Conservation (phyloP, 1,284 basidiomycete genomes). For the Cronartium quercuum region DNA sequence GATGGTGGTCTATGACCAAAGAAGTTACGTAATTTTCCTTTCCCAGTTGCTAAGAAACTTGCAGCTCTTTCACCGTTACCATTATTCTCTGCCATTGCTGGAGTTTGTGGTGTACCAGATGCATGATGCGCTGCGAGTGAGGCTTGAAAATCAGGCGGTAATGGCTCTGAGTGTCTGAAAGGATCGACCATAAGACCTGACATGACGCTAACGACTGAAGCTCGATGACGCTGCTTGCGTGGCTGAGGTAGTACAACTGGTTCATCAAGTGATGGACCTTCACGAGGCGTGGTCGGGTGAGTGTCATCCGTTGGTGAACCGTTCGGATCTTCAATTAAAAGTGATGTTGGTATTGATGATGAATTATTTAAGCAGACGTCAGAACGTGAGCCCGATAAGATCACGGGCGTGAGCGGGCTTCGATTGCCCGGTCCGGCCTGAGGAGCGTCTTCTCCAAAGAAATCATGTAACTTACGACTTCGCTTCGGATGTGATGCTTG, state of each 20-base stretch:
- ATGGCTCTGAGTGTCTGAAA: constrained; percentile 48
- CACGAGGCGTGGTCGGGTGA: constrained; percentile 32
- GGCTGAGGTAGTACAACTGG: constrained; percentile 11
- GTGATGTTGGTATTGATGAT: constrained; percentile 38
- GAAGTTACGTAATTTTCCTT: constrained; percentile 75
- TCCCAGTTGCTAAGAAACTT: constrained; percentile 39
- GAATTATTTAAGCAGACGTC: background rate
- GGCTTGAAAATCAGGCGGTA: constrained; percentile 36
- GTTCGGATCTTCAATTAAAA: constrained; percentile 44
- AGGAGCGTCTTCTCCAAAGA: constrained; percentile 57
- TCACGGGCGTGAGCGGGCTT: constrained; percentile 6
- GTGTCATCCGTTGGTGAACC: constrained; percentile 46
- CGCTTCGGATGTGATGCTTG: constrained; percentile 40
- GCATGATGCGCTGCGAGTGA: constrained; percentile 13
- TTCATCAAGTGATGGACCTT: constrained; percentile 41
- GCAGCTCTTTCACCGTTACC: constrained; percentile 19
- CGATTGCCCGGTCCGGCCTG: background rate
- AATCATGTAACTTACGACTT: constrained; percentile 53
- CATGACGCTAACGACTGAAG: constrained; percentile 87
- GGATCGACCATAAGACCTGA: constrained; percentile 66
- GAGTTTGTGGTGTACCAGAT: background rate
- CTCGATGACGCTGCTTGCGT: constrained; percentile 74
- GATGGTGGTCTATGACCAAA: constrained; percentile 95
- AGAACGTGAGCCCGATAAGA: background rate
- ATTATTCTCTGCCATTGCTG: constrained; percentile 35